These are phyloP conservation scores for Tuber melanosporum DNA, from an alignment of 495 filamentous ascomycete species.

Conservation along the genomic window DNA sequence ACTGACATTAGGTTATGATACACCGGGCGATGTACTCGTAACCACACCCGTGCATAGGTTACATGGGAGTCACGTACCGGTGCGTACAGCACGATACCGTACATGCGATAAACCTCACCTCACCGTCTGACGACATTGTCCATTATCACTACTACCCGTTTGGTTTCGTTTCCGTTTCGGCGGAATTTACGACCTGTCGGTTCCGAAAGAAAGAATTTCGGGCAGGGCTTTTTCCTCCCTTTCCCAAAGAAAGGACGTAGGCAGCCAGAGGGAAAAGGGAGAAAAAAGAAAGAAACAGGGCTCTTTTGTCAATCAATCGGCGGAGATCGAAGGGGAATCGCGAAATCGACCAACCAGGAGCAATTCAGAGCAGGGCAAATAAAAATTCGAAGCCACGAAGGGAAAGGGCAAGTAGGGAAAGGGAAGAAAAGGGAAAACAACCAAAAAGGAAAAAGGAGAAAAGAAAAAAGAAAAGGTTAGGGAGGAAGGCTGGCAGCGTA, in stretches of 20 bases:
- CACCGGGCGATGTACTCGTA: not conserved
- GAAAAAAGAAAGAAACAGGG: constrained; percentile 39
- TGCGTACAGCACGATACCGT: too few relatives aligned
- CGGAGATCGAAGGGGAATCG: constrained; percentile 38
- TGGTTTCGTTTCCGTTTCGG: not conserved
- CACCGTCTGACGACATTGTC: constrained; percentile 1
- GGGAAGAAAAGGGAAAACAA: constrained; percentile 17
- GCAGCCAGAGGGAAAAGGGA: constrained; percentile 18
- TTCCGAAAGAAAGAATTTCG: not conserved
- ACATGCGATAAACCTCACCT: not conserved
- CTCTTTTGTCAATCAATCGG: constrained; percentile 40
- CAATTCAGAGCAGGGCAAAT: constrained; percentile 13
- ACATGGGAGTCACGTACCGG: not conserved
- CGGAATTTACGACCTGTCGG: not conserved
- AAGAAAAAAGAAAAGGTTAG: too few relatives aligned
- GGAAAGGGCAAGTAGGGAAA: constrained; percentile 20
- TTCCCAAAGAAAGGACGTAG: constrained; percentile 28
- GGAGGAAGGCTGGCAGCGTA: not conserved
- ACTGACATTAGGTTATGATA: not conserved
- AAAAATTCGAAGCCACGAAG: not conserved
- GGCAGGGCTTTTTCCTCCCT: not conserved
- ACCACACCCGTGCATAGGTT: not conserved
- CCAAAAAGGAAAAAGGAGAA: not conserved
- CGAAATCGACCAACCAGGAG: constrained; percentile 36
- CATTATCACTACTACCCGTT: not conserved